phyloP scores from a whole-genome alignment of 345 rosid species.

The Durio zibethinus region DNA sequence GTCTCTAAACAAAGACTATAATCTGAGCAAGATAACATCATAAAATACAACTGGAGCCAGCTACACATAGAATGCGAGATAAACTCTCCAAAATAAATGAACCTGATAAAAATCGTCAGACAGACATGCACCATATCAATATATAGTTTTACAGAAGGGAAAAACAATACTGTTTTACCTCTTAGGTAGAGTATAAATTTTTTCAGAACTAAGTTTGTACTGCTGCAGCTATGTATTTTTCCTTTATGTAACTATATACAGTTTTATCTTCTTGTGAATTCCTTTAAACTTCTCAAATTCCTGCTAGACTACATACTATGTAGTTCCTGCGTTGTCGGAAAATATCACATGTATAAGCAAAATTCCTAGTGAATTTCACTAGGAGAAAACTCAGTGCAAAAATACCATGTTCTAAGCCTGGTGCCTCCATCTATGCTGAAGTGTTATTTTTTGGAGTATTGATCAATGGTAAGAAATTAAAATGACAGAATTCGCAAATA shows the following conservation, averaged over 20 bases:
- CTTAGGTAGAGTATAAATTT: neutral
- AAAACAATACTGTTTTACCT: no score
- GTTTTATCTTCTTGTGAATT: neutral
- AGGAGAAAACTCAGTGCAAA: neutral
- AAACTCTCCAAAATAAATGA: neutral
- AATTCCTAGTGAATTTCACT: neutral
- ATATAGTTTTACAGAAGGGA: neutral
- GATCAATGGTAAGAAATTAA: neutral
- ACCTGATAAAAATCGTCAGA: neutral
- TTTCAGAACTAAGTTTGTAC: no score
- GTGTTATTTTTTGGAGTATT: neutral
- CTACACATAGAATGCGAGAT: neutral
- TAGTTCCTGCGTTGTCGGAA: neutral
- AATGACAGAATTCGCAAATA: no score
- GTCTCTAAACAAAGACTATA: neutral
- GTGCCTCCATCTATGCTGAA: no score
- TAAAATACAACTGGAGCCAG: neutral
- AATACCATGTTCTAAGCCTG: neutral
- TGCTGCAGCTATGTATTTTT: no score
- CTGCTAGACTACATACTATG: neutral
- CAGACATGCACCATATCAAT: neutral
- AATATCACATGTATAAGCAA: neutral
- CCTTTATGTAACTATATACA: no score
- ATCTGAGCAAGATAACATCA: neutral
- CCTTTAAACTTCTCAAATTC: neutral